phyloP scores from a whole-genome alignment of 352 stramenopile species.

The Globisporangium sylvaticum region DNA sequence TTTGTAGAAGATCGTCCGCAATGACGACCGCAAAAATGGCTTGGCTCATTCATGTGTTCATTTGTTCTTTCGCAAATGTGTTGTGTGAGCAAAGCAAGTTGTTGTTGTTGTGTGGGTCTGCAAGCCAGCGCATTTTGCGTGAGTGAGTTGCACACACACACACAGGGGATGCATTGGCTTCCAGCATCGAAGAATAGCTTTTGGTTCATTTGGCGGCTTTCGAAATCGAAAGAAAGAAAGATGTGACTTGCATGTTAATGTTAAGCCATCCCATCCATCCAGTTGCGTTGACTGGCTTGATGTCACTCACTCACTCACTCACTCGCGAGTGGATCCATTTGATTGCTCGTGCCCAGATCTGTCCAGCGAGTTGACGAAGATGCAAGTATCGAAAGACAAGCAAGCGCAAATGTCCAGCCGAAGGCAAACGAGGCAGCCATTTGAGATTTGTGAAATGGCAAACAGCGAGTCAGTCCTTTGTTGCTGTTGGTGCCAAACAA shows the following conservation, averaged over 20 bases:
- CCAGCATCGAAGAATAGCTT: background rate
- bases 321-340: background rate
- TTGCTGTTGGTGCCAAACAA: background rate
- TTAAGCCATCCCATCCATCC: background rate
- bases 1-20: no score
- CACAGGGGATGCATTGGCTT: background rate
- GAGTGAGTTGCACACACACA: no score
- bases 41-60: no score
- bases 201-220: background rate
- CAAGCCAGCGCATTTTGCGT: no score
- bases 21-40: no score
- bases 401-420: background rate
- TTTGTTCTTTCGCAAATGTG: no score
- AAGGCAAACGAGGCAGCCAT: slow-evolving; percentile 2
- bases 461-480: background rate
- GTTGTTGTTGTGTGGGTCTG: no score
- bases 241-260: background rate
- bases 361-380: background rate
- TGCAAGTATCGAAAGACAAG: background rate
- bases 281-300: background rate
- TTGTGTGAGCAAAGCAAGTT: no score
- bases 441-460: background rate
- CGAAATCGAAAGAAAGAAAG: background rate
- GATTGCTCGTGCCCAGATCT: background rate
- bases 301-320: background rate